Percentiles rank a stretch among this genome's conserved stretches.
Conservation (phyloP, 2,329 filamentous ascomycete genomes). For the Xylaria sp. region DNA sequence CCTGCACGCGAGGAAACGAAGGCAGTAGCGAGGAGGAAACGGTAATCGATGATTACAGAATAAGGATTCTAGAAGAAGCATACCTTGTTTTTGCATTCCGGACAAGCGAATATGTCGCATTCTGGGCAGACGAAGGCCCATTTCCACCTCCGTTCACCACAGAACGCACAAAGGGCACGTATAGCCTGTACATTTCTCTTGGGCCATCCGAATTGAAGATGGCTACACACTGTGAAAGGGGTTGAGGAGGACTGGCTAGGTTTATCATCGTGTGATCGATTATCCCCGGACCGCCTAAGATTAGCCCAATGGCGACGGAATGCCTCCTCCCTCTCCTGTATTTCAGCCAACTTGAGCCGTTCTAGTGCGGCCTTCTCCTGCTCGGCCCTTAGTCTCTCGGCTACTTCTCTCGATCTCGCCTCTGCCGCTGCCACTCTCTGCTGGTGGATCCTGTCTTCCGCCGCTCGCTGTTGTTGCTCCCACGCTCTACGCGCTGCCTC, state of each 20-base stretch:
- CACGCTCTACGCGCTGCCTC: not conserved
- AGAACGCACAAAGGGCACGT: not conserved
- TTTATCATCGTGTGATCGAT: not conserved
- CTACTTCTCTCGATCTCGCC: not conserved
- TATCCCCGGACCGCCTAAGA: not conserved
- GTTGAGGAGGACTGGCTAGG: not conserved
- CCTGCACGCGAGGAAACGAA: too few species aligned
- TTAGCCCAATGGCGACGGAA: not conserved
- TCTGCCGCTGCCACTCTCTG: slow-evolving; percentile 12
- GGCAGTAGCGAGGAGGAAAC: too few species aligned
- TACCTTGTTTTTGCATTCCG: not conserved
- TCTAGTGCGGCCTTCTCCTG: slow-evolving; percentile 12
- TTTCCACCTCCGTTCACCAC: not conserved
- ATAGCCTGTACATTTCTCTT: slow-evolving; percentile 2
- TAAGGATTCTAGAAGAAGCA: not conserved
- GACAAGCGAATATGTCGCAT: not conserved
- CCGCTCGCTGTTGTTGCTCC: slow-evolving; percentile 3
- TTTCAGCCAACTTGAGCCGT: not conserved
- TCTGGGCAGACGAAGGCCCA: not conserved
- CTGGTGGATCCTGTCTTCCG: not conserved
- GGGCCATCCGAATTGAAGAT: not conserved
- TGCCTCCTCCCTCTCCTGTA: slow-evolving; percentile 3
- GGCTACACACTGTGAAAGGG: not conserved
- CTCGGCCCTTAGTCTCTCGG: not conserved
- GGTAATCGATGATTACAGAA: too few species aligned